Evolutionary conservation across 768 basidiomycete genomes (phyloP).

Genomic region (Candolleomyces eurysporus): DNA sequence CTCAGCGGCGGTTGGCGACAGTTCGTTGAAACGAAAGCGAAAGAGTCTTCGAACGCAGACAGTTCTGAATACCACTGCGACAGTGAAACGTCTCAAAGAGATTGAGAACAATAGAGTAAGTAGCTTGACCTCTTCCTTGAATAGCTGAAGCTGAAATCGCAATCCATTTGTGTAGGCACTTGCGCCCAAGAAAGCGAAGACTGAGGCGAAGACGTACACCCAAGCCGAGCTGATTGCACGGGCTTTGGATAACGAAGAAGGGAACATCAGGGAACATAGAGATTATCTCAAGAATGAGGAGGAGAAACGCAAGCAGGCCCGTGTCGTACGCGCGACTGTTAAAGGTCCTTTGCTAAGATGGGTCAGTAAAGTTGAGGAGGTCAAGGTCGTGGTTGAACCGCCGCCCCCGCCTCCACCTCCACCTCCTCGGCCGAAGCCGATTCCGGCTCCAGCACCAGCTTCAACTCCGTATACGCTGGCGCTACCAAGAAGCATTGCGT

Average conservation of each 20-base stretch:
- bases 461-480: too few species aligned
- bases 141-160: neutral
- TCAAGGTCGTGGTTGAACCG: conserved; percentile 32
- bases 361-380: conserved; percentile 64
- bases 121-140: neutral
- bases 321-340: conserved; percentile 57
- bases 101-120: conserved; percentile 61
- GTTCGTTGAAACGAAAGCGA: conserved; percentile 30
- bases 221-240: conserved; percentile 84
- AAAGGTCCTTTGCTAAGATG: conserved; percentile 71
- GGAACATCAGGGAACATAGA: conserved; percentile 73
- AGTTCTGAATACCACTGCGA: conserved; percentile 66
- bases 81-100: conserved; percentile 61
- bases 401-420: conserved; percentile 20
- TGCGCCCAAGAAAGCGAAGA: conserved; percentile 60
- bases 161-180: conserved; percentile 41
- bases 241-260: conserved; percentile 85
- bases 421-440: conserved; percentile 10
- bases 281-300: conserved; percentile 81
- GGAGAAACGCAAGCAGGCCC: conserved; percentile 72
- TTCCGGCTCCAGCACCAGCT: neutral
- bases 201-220: conserved; percentile 51
- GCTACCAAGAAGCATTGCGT: neutral
- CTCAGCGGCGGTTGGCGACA: neutral
- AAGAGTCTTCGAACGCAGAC: conserved; percentile 70